These are phyloP conservation scores for Astrephomene gubernaculifera DNA, from an alignment of 139 green algal genomes.

Conservation along the genomic window DNA sequence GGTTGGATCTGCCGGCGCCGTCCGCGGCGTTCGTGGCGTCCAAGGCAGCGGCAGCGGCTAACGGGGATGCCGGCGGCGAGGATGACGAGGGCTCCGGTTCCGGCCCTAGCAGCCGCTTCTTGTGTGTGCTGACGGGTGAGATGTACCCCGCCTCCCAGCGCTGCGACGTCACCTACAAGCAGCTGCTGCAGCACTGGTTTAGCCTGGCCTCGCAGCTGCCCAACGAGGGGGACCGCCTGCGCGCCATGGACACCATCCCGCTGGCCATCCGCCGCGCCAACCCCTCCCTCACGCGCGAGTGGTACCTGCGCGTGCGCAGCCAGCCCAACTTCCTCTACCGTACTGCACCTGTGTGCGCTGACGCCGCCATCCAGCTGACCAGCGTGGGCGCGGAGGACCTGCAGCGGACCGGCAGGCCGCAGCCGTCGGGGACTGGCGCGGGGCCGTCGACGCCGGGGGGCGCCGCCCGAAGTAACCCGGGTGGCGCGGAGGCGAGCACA, in stretches of 20 bases:
- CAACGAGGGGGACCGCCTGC: constrained; percentile 48
- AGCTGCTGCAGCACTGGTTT: constrained; percentile 59
- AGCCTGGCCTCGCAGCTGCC: constrained; percentile 19
- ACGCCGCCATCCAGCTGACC: constrained; percentile 10
- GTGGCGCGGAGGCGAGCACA: not conserved
- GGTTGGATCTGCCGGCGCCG: constrained; percentile 33
- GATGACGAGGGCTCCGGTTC: not conserved
- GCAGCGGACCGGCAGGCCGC: constrained; percentile 18
- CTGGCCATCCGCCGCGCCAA: constrained; percentile 56
- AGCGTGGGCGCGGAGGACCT: constrained; percentile 24
- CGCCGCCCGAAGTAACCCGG: not conserved
- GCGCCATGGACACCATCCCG: constrained; percentile 55
- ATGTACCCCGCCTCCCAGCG: constrained; percentile 15
- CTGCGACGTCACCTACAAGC: constrained; percentile 59
- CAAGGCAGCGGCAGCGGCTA: not conserved
- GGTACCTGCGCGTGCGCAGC: constrained; percentile 55
- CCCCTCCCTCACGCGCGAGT: constrained; percentile 58
- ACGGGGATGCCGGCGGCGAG: not conserved
- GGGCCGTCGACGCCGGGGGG: not conserved
- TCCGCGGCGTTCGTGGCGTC: not conserved
- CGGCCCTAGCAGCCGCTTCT: constrained; percentile 8
- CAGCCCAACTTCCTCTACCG: constrained; percentile 55
- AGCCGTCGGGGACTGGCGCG: not conserved
- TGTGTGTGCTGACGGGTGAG: constrained; percentile 44
- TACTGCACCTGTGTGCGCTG: constrained; percentile 40